phyloP scores from a whole-genome alignment of 208 protist species.

The Blastocrithidia nonstop region DNA sequence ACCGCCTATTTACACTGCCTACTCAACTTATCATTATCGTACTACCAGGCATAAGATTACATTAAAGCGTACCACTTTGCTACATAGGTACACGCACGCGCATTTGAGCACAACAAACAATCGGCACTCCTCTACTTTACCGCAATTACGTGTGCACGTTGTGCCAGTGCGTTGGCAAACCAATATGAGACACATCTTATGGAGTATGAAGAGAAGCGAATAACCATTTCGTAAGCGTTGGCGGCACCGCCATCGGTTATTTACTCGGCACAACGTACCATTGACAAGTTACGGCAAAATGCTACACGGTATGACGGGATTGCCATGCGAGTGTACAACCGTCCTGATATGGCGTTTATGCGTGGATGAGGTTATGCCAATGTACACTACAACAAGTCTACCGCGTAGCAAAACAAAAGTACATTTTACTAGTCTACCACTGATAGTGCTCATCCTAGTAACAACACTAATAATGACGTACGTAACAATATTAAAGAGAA shows the following conservation, averaged over 20 bases:
- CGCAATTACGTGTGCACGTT: slow-evolving; percentile 33
- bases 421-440: no score
- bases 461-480: neutral
- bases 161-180: slow-evolving; percentile 23
- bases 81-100: slow-evolving; percentile 35
- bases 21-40: slow-evolving; percentile 49
- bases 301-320: slow-evolving; percentile 51
- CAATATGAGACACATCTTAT: slow-evolving; percentile 40
- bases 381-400: no score
- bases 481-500: neutral
- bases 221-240: slow-evolving; percentile 16
- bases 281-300: slow-evolving; percentile 52
- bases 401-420: no score
- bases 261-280: slow-evolving; percentile 34
- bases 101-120: slow-evolving; percentile 16
- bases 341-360: slow-evolving; percentile 65
- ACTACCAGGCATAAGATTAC: slow-evolving; percentile 51
- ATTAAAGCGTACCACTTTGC: slow-evolving; percentile 34
- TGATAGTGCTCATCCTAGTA: neutral
- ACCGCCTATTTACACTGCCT: slow-evolving; percentile 49
- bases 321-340: slow-evolving; percentile 34
- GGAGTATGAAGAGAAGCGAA: slow-evolving; percentile 10
- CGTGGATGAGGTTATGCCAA: slow-evolving; percentile 10
- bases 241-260: slow-evolving; percentile 28
- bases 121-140: slow-evolving; percentile 59